These are phyloP conservation scores for Quercus cerris DNA, from an alignment of 306 rosid species.

Conservation along the genomic window DNA sequence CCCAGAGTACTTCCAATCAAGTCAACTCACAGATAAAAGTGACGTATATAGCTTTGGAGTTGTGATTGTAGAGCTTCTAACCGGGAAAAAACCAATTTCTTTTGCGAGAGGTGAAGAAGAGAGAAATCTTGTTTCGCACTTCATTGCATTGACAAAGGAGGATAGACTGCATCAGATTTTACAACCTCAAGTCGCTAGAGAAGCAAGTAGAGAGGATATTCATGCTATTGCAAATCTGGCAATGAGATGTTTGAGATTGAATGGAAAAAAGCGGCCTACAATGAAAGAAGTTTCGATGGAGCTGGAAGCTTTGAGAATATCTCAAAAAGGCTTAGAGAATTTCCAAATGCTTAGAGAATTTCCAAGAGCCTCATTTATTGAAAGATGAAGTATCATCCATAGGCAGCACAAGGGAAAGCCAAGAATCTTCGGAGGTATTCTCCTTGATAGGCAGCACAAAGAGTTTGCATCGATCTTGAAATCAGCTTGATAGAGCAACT, in stretches of 20 bases:
- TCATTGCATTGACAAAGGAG: neutral
- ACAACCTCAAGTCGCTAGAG: neutral
- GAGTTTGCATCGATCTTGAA: neutral
- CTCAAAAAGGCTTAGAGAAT: neutral
- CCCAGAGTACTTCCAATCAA: slow-evolving; percentile 15
- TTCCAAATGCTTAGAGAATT: neutral
- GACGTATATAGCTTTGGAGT: slow-evolving; percentile 46
- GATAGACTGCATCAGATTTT: slow-evolving; percentile 5
- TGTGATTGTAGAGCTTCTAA: slow-evolving; percentile 11
- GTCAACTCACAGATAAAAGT: slow-evolving; percentile 44
- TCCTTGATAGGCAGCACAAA: neutral
- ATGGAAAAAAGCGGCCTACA: slow-evolving; percentile 28
- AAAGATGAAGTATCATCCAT: neutral
- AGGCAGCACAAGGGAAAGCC: neutral
- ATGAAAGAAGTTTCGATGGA: slow-evolving; percentile 27
- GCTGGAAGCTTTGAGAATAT: slow-evolving; percentile 18
- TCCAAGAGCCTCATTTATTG: neutral
- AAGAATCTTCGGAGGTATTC: neutral
- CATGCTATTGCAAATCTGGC: slow-evolving; percentile 12
- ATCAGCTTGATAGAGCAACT: too few relatives aligned
- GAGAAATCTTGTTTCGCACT: slow-evolving; percentile 11
- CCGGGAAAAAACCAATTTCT: slow-evolving; percentile 3
- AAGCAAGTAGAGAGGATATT: neutral
- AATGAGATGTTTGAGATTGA: slow-evolving; percentile 21
- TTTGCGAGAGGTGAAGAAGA: neutral